Evolutionary conservation across 352 stramenopile species (phyloP), one percentile per base, ranked within the genome.

Genomic region (Phytophthora lateralis): DNA sequence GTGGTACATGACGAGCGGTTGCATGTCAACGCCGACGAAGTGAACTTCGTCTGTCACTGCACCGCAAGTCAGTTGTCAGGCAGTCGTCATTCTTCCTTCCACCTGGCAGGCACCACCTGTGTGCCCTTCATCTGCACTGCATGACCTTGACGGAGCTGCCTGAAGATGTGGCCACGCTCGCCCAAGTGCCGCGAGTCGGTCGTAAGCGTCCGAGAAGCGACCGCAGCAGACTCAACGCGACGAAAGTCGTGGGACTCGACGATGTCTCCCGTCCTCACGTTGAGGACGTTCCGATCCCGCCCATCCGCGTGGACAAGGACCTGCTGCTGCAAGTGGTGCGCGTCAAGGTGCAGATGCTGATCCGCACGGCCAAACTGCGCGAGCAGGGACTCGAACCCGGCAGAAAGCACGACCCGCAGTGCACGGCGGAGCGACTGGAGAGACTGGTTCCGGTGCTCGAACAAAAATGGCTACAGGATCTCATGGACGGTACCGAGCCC

Each of bases 261-360:
- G 49, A 48, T 12, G 39, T 17, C 29, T 17, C 20, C 10, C 38
- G 47, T 59, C 30, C 38, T 38, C 53, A 21, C n/a, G 43, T n/a
- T 3, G 56, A 55, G 37, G 60, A 63, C 44, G 47, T 54, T n/a
- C 30, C 37, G 14, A 62, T 69, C 37, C 54, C 61, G n/a, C 54
- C 61, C 26, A 69, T 74, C 45, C 54, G 44, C 41, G 71, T 80
- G 32, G 71, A 80, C 64, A 60, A 75, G 24, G 71, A 80, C 47
- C 57, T 80, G n/a, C 58, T 80, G 35, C 34, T 72, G 27, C 71
- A 69, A 35, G 71, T 80, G 49, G 64, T 80, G 49, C 71, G 71
- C 61, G 56, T 72, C 27, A 70, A 72, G 21, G 65, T 80, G 38
- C 52, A 68, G 51, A 68, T 60, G 24, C 59, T 72, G 50, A 66